Percentiles rank a stretch among this genome's conserved stretches.
These are phyloP conservation scores for Pisolithus albus DNA, from an alignment of 768 basidiomycete genomes.

Conservation along the genomic window DNA sequence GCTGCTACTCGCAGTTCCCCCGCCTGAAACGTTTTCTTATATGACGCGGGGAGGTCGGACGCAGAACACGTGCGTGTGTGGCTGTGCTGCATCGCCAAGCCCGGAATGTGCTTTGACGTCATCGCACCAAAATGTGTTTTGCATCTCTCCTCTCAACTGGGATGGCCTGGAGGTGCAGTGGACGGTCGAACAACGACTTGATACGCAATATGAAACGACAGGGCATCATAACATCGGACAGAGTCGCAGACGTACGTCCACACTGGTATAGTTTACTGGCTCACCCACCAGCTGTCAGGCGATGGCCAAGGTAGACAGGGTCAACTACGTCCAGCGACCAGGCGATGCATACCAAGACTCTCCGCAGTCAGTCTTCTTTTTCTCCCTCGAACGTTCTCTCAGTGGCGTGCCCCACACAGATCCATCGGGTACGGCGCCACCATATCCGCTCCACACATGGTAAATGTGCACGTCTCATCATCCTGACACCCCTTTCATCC, in stretches of 20 bases:
- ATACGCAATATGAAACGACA: constrained; percentile 54
- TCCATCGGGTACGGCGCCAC: constrained; percentile 81
- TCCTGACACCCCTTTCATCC: neutral
- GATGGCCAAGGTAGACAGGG: constrained; percentile 63
- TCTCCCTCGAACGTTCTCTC: neutral
- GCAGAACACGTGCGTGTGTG: neutral
- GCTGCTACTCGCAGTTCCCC: no score
- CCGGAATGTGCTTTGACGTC: neutral
- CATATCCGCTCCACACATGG: constrained; percentile 97
- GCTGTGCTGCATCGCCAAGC: neutral
- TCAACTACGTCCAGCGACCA: constrained; percentile 51
- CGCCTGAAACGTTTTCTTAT: no score
- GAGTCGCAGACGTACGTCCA: constrained; percentile 46
- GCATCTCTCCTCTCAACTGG: neutral
- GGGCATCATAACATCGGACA: constrained; percentile 50
- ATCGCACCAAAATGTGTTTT: neutral
- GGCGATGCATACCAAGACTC: constrained; percentile 68
- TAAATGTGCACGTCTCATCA: constrained; percentile 18
- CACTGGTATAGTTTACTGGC: neutral
- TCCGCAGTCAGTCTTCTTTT: constrained; percentile 50
- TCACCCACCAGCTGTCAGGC: constrained; percentile 35
- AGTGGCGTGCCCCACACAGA: constrained; percentile 30
- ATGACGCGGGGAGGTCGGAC: no score
- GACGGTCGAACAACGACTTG: constrained; percentile 64
- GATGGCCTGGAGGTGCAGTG: constrained; percentile 84